Evolutionary conservation across 2,329 filamentous ascomycete genomes (phyloP), one percentile per base, ranked within the genome.

Genomic region (Fusarium tjaetaba): DNA sequence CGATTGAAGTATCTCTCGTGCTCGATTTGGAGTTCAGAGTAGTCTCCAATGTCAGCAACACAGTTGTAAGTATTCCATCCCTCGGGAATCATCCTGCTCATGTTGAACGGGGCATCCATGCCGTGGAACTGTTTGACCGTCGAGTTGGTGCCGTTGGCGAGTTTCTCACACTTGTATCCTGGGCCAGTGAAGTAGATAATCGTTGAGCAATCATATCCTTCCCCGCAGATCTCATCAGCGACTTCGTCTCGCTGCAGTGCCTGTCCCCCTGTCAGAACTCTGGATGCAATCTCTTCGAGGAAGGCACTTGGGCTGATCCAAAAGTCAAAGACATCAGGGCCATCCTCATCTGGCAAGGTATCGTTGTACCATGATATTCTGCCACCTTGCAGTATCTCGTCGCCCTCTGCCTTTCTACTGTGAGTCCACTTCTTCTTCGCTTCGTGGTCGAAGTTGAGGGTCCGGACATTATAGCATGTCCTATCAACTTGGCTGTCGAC

Each of bases 151-250:
- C 49, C 49, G 4, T 51, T 39, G 18, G 53, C 45, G 4, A 75
- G 60, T 9, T 70, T 34, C 13, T 70, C 15, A 24, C 73, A 75
- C 26, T 55, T 51, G 9, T 75, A 75, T 32, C 73, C 71, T 11
- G 72, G 73, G 2, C 49, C 73, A 16, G 67, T 48, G 15, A 75
- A 75, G 20, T 71, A 20, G 13, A 75, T 61, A 1, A 58, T 32
- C 4, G 72, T 72, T 13, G 71, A 72, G 20, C 72, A 75, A 20
- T 72, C 69, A 66, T 72, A 75, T 1, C 55, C 72, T 3, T 46
- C 7, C 5, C 71, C 69, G 7, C 71, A 75, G 7, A 74, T 51
- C 1, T 74, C 62, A 3, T 61, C 20, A 2, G 65, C 46, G 0
- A 72, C 72, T 15, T 71, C 52, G 11, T 75, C 65, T 16, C 61